Conservation (phyloP, 305 asterid genomes). For the Rubia peregrina region DNA sequence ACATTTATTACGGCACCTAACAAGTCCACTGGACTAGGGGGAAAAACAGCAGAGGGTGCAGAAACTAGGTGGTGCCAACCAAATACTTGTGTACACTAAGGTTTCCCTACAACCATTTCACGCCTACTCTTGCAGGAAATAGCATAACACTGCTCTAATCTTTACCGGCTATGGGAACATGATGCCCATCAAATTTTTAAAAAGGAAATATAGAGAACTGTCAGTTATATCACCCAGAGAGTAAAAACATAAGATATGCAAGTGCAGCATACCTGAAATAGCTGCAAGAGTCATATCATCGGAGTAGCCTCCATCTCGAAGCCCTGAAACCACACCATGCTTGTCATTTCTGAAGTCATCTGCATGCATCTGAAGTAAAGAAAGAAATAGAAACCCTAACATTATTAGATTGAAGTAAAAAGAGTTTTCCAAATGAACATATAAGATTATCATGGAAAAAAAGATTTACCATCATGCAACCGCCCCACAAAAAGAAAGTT, state of each 20-base stretch:
- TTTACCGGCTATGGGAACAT: not conserved
- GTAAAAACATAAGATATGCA: conserved; percentile 10
- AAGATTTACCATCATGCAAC: conserved; percentile 96
- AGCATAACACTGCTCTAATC: not conserved
- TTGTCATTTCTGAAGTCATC: conserved; percentile 88
- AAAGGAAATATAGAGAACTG: not conserved
- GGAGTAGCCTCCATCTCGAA: conserved; percentile 96
- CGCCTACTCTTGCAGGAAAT: not conserved
- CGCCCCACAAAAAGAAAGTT: conserved; percentile 99
- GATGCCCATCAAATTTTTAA: not conserved
- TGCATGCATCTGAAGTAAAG: conserved; percentile 81
- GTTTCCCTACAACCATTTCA: not conserved
- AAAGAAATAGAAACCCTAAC: conserved; percentile 16
- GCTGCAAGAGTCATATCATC: conserved; percentile 99
- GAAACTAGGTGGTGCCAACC: not conserved
- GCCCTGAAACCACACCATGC: conserved; percentile 76
- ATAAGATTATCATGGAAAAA: not conserved
- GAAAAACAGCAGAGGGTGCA: not conserved
- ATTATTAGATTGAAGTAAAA: conserved; percentile 3
- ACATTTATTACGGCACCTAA: not conserved
- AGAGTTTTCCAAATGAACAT: conserved; percentile 16
- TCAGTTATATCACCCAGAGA: not conserved
- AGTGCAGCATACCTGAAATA: conserved; percentile 58
- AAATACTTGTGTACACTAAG: not conserved
- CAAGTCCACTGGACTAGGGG: not conserved